Evolutionary conservation across 305 asterid species (phyloP), one percentile per base, ranked within the genome.

Genomic region (Petunia hybrid): DNA sequence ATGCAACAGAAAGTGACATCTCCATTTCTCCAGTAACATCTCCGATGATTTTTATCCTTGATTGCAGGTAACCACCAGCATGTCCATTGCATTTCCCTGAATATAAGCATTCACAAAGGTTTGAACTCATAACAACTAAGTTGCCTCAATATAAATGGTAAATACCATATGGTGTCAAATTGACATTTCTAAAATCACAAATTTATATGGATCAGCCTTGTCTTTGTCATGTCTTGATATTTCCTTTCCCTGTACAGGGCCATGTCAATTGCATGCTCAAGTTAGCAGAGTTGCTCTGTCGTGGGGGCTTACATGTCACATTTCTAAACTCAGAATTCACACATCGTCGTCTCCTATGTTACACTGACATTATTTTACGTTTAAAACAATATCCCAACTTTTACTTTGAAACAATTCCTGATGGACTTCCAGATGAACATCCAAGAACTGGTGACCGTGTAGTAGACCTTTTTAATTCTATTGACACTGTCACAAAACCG

Each of bases 211-310:
- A 57, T n/a, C 76, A 46, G 8, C 77, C 61, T 7, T n/a, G 42
- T 55, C 78, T 64, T 39, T 82, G 88, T 43, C 92, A 87, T 14
- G 87, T 87, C 3, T 78, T 89, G 41, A 66, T 89, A 6, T 89
- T 87, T 64, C 92, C 92, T 3, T 83, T 87, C 16, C 90, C 92
- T 3, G 77, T 87, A 6, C 90, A 85, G 46, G 82, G 92, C n/a
- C 89, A 85, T 5, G 89, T 89, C 3, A 87, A 89, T 51, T 83
- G 86, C 67, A 84, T 83, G 85, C 76, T 89, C 42, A 85, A 85
- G 16, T 76, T 89, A 5, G 92, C 89, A 9, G 87, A 89, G 80
- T 39, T 89, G 9, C 77, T 87, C 80, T 84, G 87, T 51, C 42
- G 74, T 4, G 51, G 66, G 1, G 82, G 80, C 66, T 36, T 89